phyloP scores from a whole-genome alignment of 768 basidiomycete genomes.

The Coprinopsis cinerea region DNA sequence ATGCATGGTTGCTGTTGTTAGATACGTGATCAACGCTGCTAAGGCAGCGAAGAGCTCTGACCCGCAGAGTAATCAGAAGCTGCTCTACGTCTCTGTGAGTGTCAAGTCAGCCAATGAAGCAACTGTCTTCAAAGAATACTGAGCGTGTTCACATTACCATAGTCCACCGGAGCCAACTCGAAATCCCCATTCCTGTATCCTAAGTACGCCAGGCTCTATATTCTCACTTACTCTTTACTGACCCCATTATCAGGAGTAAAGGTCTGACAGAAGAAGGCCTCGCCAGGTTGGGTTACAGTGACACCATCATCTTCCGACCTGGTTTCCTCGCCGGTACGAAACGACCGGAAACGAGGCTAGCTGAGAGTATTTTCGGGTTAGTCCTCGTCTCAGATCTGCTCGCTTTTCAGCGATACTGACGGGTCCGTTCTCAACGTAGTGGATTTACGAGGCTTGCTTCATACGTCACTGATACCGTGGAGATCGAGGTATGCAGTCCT shows the following conservation, averaged over 20 bases:
- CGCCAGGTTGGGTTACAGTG: conserved; percentile 60
- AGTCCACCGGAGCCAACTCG: conserved; percentile 47
- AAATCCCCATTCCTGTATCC: conserved; percentile 47
- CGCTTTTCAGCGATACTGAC: background rate
- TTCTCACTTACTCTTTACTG: conserved; percentile 3
- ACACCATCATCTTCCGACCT: conserved; percentile 69
- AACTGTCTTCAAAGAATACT: background rate
- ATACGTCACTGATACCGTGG: conserved; percentile 28
- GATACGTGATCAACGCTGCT: conserved; percentile 74
- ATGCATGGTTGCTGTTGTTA: conserved; percentile 16
- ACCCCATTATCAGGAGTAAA: conserved; percentile 48
- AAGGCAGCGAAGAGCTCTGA: conserved; percentile 51
- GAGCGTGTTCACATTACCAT: background rate
- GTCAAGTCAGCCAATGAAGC: background rate
- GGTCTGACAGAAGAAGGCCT: conserved; percentile 69
- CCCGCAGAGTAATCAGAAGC: conserved; percentile 41
- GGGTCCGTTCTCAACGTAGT: conserved; percentile 21
- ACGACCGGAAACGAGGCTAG: conserved; percentile 31
- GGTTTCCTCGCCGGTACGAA: conserved; percentile 43
- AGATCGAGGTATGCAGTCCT: conserved; percentile 38
- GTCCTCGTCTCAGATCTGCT: conserved; percentile 11
- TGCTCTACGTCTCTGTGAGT: conserved; percentile 68
- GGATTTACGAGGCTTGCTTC: conserved; percentile 31
- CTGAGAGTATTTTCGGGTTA: conserved; percentile 40
- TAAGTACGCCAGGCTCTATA: conserved; percentile 25